phyloP scores from a whole-genome alignment of 768 basidiomycete species.

The Termitomyces sp. region DNA sequence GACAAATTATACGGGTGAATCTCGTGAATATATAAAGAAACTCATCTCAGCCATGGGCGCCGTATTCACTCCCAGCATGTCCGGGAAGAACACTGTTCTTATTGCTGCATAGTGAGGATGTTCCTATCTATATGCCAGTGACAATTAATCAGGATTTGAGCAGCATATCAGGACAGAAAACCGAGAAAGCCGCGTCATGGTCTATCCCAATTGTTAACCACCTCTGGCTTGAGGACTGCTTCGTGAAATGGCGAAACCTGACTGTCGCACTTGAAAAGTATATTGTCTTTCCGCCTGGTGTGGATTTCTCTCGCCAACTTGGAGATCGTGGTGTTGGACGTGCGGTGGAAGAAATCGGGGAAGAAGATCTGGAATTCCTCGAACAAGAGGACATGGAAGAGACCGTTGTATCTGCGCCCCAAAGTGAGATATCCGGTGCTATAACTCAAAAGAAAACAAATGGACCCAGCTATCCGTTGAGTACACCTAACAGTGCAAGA shows the following conservation, averaged over 20 bases:
- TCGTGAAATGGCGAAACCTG: conserved; percentile 69
- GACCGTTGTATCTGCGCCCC: conserved; percentile 11
- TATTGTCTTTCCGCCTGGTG: conserved; percentile 57
- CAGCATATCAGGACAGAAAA: conserved; percentile 52
- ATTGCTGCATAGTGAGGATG: conserved; percentile 75
- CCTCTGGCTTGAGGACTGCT: conserved; percentile 88
- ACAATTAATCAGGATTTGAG: neutral
- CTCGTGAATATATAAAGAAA: conserved; percentile 84
- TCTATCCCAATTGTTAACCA: conserved; percentile 86
- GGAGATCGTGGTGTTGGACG: conserved; percentile 36
- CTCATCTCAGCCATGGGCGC: conserved; percentile 75
- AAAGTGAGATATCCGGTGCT: neutral
- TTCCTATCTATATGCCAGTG: neutral
- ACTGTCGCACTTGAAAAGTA: conserved; percentile 64
- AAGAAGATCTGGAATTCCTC: conserved; percentile 19
- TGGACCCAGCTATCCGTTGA: conserved; percentile 11
- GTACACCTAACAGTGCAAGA: conserved; percentile 24
- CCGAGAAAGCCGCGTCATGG: conserved; percentile 71
- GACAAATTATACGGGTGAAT: conserved; percentile 84
- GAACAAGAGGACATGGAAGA: conserved; percentile 17
- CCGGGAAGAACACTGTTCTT: conserved; percentile 68
- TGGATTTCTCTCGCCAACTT: conserved; percentile 52
- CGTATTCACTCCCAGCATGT: conserved; percentile 78
- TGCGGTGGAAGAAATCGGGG: conserved; percentile 18
- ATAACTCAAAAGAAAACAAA: conserved; percentile 1